phyloP scores from a whole-genome alignment of 1,284 basidiomycete species.

The Rhodotorula sp. region DNA sequence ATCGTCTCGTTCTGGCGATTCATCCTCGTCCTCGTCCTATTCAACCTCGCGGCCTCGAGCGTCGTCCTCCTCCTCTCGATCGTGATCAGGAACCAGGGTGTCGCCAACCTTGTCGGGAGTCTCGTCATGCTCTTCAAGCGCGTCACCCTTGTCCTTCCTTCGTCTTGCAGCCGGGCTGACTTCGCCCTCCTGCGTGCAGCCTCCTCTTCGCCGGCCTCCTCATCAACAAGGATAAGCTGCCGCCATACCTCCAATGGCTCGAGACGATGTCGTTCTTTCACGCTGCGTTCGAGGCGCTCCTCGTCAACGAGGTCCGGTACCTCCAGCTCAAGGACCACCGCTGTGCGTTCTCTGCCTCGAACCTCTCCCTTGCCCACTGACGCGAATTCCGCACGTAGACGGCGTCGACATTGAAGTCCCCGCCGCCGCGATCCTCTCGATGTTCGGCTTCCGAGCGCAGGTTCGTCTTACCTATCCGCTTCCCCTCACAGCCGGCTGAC shows the following conservation, averaged over 20 bases:
- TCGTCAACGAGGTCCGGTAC: conserved; percentile 93
- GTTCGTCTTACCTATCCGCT: conserved; percentile 53
- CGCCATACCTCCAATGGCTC: conserved; percentile 73
- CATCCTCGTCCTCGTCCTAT: conserved; percentile 87
- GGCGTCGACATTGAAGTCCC: conserved; percentile 92
- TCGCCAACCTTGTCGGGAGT: conserved; percentile 90
- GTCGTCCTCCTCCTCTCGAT: conserved; percentile 89
- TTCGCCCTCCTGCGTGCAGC: conserved; percentile 55
- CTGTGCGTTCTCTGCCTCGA: conserved; percentile 60
- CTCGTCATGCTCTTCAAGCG: conserved; percentile 97
- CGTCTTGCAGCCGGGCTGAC: background rate
- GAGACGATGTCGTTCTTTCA: conserved; percentile 95
- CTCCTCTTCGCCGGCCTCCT: conserved; percentile 91
- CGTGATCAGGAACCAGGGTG: conserved; percentile 76
- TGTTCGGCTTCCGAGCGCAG: conserved; percentile 82
- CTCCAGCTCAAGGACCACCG: conserved; percentile 87
- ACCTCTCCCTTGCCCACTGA: background rate
- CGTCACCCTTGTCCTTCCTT: conserved; percentile 51
- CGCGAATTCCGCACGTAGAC: conserved; percentile 56
- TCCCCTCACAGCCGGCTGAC: background rate
- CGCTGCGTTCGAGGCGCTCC: conserved; percentile 93
- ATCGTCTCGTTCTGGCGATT: conserved; percentile 96
- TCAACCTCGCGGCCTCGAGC: conserved; percentile 91
- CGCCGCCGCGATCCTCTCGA: conserved; percentile 86
- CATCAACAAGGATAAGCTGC: conserved; percentile 87